Percentiles rank a stretch among this genome's conserved stretches.
phyloP scores from a whole-genome alignment of 2,329 filamentous ascomycete species.

The Penicillium brasilianum region DNA sequence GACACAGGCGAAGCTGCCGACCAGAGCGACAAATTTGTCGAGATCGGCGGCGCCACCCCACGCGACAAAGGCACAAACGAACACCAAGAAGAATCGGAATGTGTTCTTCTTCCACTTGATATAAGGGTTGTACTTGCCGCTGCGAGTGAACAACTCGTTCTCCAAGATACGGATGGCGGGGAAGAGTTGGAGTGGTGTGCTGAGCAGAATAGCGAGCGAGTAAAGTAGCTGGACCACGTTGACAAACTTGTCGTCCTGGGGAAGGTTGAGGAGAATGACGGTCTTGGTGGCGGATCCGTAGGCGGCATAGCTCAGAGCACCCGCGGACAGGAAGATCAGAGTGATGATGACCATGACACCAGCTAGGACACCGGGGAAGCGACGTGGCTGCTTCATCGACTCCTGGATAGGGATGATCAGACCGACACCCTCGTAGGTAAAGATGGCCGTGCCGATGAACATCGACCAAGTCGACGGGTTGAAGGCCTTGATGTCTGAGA shows the following conservation, averaged over 20 bases:
- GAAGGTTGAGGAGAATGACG: conserved; percentile 93
- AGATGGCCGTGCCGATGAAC: conserved; percentile 98
- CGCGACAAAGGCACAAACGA: conserved; percentile 82
- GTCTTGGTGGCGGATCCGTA: conserved; percentile 96
- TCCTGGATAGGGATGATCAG: conserved; percentile 98
- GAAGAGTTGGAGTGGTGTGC: conserved; percentile 95
- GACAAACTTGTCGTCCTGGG: conserved; percentile 92
- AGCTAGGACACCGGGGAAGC: conserved; percentile 87
- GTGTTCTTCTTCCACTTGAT: conserved; percentile 99
- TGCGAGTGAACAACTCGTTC: conserved; percentile 89
- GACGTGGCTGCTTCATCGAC: conserved; percentile 88
- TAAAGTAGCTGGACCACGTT: conserved; percentile 97
- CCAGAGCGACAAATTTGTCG: conserved; percentile 95
- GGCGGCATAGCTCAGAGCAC: conserved; percentile 91
- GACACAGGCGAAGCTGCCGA: conserved; percentile 97
- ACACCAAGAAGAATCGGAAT: conserved; percentile 92
- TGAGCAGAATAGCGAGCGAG: conserved; percentile 94
- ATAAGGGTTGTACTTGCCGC: conserved; percentile 95
- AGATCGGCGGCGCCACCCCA: conserved; percentile 92
- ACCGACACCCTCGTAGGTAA: conserved; percentile 97
- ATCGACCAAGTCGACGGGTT: conserved; percentile 93
- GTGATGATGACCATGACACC: conserved; percentile 96
- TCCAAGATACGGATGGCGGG: conserved; percentile 96
- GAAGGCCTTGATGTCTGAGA: conserved; percentile 88
- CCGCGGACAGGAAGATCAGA: conserved; percentile 86